phyloP scores from a whole-genome alignment of 129 eudicot genomes.

The Centrapalus pauciflorus region DNA sequence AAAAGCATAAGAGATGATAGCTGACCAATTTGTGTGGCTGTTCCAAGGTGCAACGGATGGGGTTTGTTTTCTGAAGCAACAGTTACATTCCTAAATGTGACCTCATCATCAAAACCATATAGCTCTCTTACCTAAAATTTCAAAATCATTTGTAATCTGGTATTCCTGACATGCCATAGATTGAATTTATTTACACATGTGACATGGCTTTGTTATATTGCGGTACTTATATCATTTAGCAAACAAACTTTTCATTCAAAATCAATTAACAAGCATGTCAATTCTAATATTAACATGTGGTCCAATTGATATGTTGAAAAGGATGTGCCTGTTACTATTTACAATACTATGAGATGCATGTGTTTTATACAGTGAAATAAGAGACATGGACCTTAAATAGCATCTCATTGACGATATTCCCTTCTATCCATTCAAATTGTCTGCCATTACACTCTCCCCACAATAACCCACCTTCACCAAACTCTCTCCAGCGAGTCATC shows the following conservation, averaged over 20 bases:
- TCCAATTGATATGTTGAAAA: neutral
- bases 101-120: slow-evolving; percentile 82
- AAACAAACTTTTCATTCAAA: neutral
- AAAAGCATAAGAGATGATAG: slow-evolving; percentile 10
- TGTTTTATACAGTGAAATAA: neutral
- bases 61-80: slow-evolving; percentile 79
- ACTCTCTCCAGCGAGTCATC: slow-evolving; percentile 88
- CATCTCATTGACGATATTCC: slow-evolving; percentile 55
- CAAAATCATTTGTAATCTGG: slow-evolving; percentile 3
- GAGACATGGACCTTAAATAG: slow-evolving; percentile 51
- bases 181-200: neutral
- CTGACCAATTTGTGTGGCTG: slow-evolving; percentile 97
- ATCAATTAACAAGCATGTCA: neutral
- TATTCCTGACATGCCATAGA: neutral
- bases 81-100: slow-evolving; percentile 72
- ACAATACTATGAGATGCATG: neutral
- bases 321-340: neutral
- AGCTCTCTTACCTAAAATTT: slow-evolving; percentile 79
- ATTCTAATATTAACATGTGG: neutral
- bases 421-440: slow-evolving; percentile 90
- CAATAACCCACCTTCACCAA: slow-evolving; percentile 95
- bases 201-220: neutral
- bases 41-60: slow-evolving; percentile 82
- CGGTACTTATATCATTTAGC: neutral
- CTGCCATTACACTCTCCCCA: slow-evolving; percentile 91